Evolutionary conservation across 164 flowering plant species (phyloP).

Genomic region (Akebia trifoliata): DNA sequence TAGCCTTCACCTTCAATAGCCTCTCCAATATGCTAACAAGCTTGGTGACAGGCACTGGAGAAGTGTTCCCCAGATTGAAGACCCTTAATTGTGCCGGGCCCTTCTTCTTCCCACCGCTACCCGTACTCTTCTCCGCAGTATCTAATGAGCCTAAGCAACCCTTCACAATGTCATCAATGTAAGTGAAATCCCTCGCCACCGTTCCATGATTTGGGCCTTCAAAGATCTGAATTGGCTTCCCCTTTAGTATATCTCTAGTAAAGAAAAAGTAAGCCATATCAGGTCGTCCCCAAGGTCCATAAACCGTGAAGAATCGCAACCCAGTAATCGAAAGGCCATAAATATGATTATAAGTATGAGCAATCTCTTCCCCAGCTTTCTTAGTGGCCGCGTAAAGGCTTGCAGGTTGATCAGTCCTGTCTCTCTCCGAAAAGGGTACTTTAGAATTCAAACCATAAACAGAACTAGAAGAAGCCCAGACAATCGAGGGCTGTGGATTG

Average conservation of each 20-base stretch:
- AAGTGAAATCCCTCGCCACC: slow-evolving; percentile 90
- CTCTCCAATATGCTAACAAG: slow-evolving; percentile 84
- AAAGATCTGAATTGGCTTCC: slow-evolving; percentile 65
- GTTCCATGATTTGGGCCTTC: slow-evolving; percentile 76
- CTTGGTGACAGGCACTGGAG: slow-evolving; percentile 70
- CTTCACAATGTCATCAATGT: slow-evolving; percentile 73
- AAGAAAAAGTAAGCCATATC: slow-evolving; percentile 97
- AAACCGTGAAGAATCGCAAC: slow-evolving; percentile 84
- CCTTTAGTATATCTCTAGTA: slow-evolving; percentile 72
- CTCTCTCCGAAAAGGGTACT: slow-evolving; percentile 82
- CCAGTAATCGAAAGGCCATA: slow-evolving; percentile 89
- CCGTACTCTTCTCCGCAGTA: slow-evolving; percentile 74
- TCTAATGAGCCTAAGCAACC: slow-evolving; percentile 64
- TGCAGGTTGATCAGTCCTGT: slow-evolving; percentile 91
- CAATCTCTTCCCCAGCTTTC: slow-evolving; percentile 91
- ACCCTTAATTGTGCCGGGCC: slow-evolving; percentile 80
- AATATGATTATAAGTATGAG: slow-evolving; percentile 82
- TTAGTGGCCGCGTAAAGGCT: slow-evolving; percentile 93
- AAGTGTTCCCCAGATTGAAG: slow-evolving; percentile 75
- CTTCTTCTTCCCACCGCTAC: slow-evolving; percentile 92
- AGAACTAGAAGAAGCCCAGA: slow-evolving; percentile 91
- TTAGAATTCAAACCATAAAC: slow-evolving; percentile 84
- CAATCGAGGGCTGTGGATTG: slow-evolving; percentile 87
- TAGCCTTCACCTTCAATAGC: slow-evolving; percentile 78
- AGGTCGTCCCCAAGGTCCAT: slow-evolving; percentile 96